Evolutionary conservation across 2,329 filamentous ascomycete species (phyloP), one percentile per base, ranked within the genome.

Genomic region (Paraphaeosphaeria minitans): DNA sequence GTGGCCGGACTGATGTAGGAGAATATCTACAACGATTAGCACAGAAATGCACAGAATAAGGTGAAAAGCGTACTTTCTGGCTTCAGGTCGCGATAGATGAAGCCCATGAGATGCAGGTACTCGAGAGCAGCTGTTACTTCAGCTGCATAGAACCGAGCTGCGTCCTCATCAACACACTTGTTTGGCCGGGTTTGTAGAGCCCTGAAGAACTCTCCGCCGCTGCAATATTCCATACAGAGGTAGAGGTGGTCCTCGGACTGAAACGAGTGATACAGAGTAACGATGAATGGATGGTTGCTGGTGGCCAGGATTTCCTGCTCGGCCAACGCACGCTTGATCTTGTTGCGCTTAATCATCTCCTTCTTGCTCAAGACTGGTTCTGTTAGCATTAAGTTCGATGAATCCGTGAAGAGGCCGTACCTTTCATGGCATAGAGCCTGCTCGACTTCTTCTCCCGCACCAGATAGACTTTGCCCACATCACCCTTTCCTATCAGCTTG

Each of bases 331-430:
- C 95, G 88, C 85, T 99, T 99, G 81, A 99, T 99, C 85, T 99
- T 99, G 84, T 99, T 99, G 58, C 95, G 90, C 83, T 99, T 99
- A 79, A 99, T 99, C 95, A 99, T 99, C 79, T 99, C 95, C 83
- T 98, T 97, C 81, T 99, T 99, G 84, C 93, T 98, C 78, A 99
- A 77, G 6, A 99, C 95, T 98, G 74, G 16, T 54, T 53, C 33
- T 51, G 65, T 79, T 64, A 79, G 75, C 42, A 56, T 24, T 46
- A 22, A 8, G 55, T 45, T 35, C 21, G 7, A 2, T 35, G 49
- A 19, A 45, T 16, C 7, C 14, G 49, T 27, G 13, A 46, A 52
- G 13, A 29, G 55, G 60, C 77, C 83, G 67, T 77, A 97, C 94
- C 94, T 81, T 99, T 99, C 95, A 99, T 99, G 55, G 95, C 95